These are phyloP conservation scores for Dacryopinax primogenitus DNA, from an alignment of 768 basidiomycete genomes.

Conservation along the genomic window DNA sequence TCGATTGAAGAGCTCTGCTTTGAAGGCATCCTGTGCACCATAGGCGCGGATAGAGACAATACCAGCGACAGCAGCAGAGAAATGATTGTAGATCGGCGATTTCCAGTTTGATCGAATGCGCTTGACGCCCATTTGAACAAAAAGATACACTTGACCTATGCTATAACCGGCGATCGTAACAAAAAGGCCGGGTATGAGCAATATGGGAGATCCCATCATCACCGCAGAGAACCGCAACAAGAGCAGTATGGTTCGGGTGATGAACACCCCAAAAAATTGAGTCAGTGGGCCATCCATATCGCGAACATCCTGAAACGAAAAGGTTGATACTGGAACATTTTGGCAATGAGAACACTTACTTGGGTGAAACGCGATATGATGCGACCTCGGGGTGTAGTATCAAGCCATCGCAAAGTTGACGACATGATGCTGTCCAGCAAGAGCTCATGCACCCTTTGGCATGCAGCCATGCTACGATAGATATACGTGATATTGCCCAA, in stretches of 20 bases:
- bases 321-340: neutral
- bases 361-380: constrained; percentile 52
- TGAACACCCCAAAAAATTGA: constrained; percentile 20
- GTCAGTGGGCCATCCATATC: constrained; percentile 22
- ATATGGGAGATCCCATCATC: constrained; percentile 35
- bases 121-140: constrained; percentile 44
- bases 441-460: neutral
- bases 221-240: constrained; percentile 35
- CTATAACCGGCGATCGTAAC: constrained; percentile 35
- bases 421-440: neutral
- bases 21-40: constrained; percentile 41
- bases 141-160: constrained; percentile 41
- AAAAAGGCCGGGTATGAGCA: constrained; percentile 36
- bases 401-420: constrained; percentile 34
- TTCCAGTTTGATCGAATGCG: constrained; percentile 42
- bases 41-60: constrained; percentile 52
- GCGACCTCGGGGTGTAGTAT: constrained; percentile 41
- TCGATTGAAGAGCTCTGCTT: constrained; percentile 27
- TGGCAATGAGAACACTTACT: neutral
- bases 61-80: constrained; percentile 48
- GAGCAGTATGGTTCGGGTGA: constrained; percentile 29
- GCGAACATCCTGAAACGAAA: constrained; percentile 36
- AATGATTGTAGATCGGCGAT: constrained; percentile 38
- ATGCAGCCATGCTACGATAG: neutral
- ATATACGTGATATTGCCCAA: neutral